Evolutionary conservation across 1,284 basidiomycete genomes (phyloP).

Genomic region (Ustilago bromivora): DNA sequence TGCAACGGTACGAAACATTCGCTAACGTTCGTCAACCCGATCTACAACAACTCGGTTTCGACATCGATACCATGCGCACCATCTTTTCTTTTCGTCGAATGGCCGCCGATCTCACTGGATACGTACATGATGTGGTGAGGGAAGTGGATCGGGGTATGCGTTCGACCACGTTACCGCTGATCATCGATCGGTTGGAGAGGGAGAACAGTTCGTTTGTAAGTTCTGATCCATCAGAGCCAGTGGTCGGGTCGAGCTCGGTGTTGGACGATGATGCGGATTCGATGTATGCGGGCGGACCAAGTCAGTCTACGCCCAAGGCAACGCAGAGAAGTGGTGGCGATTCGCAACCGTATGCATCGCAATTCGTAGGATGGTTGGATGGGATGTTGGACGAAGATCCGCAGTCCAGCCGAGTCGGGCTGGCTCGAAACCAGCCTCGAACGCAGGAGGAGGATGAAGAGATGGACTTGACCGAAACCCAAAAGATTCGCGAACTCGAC

Average conservation of each 20-base stretch:
- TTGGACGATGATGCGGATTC: conserved; percentile 16
- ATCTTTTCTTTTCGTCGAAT: conserved; percentile 38
- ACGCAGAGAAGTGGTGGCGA: conserved; percentile 1
- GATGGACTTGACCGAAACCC: conserved; percentile 27
- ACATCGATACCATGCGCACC: conserved; percentile 32
- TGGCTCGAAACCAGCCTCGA: neutral
- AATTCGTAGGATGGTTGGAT: conserved; percentile 43
- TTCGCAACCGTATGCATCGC: conserved; percentile 41
- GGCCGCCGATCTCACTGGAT: conserved; percentile 47
- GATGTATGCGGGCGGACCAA: conserved; percentile 20
- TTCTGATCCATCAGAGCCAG: conserved; percentile 28
- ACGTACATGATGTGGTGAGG: conserved; percentile 48
- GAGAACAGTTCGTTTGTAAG: conserved; percentile 36
- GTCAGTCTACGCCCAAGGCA: conserved; percentile 41
- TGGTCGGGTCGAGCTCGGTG: conserved; percentile 25
- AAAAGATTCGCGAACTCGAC: conserved; percentile 36
- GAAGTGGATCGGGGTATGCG: conserved; percentile 51
- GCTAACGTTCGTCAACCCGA: conserved; percentile 43
- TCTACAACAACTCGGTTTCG: conserved; percentile 27
- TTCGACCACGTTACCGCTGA: conserved; percentile 41
- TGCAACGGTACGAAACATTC: conserved; percentile 48
- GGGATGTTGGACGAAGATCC: conserved; percentile 37
- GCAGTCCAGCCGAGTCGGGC: neutral
- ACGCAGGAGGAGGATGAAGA: neutral
- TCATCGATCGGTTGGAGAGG: conserved; percentile 43